These are phyloP conservation scores for Penicillium canariense DNA, from an alignment of 495 filamentous ascomycete species.

Conservation along the genomic window DNA sequence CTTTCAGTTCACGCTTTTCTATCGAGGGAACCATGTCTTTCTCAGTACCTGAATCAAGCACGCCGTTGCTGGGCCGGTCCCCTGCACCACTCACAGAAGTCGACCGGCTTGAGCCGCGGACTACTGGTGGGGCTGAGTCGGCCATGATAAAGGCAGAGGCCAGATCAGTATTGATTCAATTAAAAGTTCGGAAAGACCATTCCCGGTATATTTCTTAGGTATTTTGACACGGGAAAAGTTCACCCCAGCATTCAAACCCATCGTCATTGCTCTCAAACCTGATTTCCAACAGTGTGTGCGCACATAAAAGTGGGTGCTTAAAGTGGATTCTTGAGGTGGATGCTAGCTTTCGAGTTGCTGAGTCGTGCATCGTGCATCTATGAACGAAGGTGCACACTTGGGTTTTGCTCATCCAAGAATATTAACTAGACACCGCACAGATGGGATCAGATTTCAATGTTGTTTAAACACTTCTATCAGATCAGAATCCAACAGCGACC, in stretches of 20 bases:
- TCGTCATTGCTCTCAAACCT: constrained; percentile 3
- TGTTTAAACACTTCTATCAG: no score
- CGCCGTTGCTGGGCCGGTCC: neutral
- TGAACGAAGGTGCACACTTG: neutral
- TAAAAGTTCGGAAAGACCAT: neutral
- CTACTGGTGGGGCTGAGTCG: neutral
- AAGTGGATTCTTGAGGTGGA: neutral
- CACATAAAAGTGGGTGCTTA: neutral
- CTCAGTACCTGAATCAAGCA: neutral
- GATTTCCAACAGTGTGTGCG: neutral
- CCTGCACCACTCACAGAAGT: neutral
- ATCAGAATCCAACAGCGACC: neutral
- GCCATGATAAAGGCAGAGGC: neutral
- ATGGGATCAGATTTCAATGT: no score
- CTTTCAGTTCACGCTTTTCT: constrained; percentile 59
- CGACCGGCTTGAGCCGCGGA: neutral
- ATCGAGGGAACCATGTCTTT: constrained; percentile 19
- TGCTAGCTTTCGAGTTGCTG: neutral
- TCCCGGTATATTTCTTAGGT: neutral
- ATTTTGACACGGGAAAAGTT: neutral
- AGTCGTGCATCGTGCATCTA: neutral
- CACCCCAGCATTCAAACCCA: neutral
- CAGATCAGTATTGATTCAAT: neutral
- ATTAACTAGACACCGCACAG: no score
- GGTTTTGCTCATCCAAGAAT: neutral